Evolutionary conservation across 371 early-diverging fungal genomes (phyloP).

Genomic region (Apophysomyces sp.): DNA sequence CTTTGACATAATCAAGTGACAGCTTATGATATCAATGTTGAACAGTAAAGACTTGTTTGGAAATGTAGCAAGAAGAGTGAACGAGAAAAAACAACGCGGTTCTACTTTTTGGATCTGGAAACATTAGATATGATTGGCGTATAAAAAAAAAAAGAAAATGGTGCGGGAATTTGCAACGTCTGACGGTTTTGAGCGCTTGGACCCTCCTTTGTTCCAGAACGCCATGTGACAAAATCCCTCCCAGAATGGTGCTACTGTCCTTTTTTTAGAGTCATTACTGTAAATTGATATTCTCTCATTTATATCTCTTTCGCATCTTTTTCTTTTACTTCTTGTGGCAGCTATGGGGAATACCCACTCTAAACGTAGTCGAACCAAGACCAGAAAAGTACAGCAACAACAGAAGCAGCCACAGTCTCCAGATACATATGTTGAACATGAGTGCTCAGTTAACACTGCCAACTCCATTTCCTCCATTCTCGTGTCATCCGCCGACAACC

Average conservation of each 20-base stretch:
- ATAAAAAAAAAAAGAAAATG: neutral
- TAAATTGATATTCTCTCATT: neutral
- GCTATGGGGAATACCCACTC: neutral
- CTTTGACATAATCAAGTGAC: no score
- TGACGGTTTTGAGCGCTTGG: neutral
- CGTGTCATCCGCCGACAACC: neutral
- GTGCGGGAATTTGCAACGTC: neutral
- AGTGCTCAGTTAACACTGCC: neutral
- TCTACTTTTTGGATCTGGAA: no score
- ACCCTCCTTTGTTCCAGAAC: slow-evolving; percentile 1
- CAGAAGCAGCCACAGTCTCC: neutral
- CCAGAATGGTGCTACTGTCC: neutral
- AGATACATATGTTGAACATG: neutral
- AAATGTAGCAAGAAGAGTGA: no score
- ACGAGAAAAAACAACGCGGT: no score
- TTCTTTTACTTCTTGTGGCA: neutral
- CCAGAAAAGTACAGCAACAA: neutral
- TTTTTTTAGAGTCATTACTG: neutral
- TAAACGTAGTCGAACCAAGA: neutral
- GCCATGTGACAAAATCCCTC: neutral
- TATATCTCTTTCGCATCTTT: neutral
- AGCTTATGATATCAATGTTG: no score
- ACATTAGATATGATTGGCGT: no score
- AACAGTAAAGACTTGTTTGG: no score
- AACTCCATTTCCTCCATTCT: neutral